phyloP scores from a whole-genome alignment of 495 filamentous ascomycete species.

The Bombardia bombarda region DNA sequence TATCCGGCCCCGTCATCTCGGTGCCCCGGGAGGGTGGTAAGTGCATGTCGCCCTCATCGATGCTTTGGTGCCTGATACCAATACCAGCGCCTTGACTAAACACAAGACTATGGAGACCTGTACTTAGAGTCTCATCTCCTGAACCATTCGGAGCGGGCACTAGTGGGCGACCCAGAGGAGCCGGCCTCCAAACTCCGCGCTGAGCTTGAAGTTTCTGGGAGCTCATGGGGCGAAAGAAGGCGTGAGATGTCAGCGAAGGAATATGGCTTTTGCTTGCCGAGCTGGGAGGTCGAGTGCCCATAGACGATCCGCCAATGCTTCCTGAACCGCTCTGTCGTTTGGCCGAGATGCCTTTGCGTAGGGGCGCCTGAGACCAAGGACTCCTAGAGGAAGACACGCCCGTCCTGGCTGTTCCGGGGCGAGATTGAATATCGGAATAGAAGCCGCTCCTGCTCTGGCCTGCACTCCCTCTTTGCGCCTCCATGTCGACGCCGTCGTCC shows the following conservation, averaged over 20 bases:
- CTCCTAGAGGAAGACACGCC: slow-evolving; percentile 43
- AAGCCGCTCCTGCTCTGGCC: slow-evolving; percentile 30
- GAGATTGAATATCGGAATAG: slow-evolving; percentile 37
- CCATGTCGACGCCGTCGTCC: slow-evolving; percentile 38
- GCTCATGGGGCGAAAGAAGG: slow-evolving; percentile 95
- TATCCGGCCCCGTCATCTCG: slow-evolving; percentile 62
- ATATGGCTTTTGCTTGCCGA: slow-evolving; percentile 78
- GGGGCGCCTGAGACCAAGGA: slow-evolving; percentile 41
- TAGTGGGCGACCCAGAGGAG: slow-evolving; percentile 28
- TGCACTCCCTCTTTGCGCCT: slow-evolving; percentile 22
- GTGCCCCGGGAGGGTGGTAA: slow-evolving; percentile 68
- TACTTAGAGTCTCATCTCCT: slow-evolving; percentile 24
- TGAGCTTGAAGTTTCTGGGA: slow-evolving; percentile 92
- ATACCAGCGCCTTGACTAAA: slow-evolving; percentile 36
- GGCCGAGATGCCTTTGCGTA: slow-evolving; percentile 33
- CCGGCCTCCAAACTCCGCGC: slow-evolving; percentile 47
- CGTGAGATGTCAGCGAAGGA: slow-evolving; percentile 77
- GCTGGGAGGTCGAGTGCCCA: slow-evolving; percentile 50
- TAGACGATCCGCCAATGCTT: slow-evolving; percentile 35
- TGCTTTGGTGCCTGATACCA: slow-evolving; percentile 22
- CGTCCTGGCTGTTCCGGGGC: slow-evolving; percentile 41
- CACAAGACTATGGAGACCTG: slow-evolving; percentile 38
- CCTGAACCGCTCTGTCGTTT: slow-evolving; percentile 33
- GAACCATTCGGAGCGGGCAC: slow-evolving; percentile 10
- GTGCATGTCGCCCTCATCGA: slow-evolving; percentile 46